Conservation (phyloP, 108 stramenopile genomes). For the Cyclotella cryptica region DNA sequence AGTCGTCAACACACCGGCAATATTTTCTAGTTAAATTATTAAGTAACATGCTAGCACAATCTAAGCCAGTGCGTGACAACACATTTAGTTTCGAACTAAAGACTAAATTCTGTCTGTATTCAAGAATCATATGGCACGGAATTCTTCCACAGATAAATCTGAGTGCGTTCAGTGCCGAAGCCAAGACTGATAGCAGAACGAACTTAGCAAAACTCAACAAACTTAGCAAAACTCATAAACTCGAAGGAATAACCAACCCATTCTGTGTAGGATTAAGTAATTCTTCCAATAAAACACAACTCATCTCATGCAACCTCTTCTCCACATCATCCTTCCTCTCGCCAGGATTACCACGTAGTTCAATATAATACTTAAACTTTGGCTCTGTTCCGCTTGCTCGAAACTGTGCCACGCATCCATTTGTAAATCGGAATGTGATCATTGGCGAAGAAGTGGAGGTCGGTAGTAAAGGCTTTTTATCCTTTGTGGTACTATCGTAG, state of each 20-base stretch:
- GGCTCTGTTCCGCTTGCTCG: slow-evolving; percentile 97
- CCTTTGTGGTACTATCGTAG: slow-evolving; percentile 84
- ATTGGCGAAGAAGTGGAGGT: slow-evolving; percentile 87
- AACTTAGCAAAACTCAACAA: neutral
- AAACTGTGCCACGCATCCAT: slow-evolving; percentile 95
- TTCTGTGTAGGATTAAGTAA: slow-evolving; percentile 79
- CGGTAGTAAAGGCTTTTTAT: slow-evolving; percentile 86
- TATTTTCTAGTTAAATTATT: too few relatives aligned
- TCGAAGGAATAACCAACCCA: slow-evolving; percentile 56
- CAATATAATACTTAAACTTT: slow-evolving; percentile 98
- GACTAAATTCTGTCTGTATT: too few relatives aligned
- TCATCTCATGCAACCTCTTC: slow-evolving; percentile 69
- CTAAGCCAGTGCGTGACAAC: too few relatives aligned
- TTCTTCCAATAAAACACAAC: slow-evolving; percentile 71
- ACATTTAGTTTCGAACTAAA: too few relatives aligned
- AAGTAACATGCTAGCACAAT: too few relatives aligned
- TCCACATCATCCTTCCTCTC: slow-evolving; percentile 68
- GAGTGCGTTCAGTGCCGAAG: too few relatives aligned
- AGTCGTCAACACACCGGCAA: too few relatives aligned
- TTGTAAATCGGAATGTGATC: slow-evolving; percentile 92
- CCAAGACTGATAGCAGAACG: too few relatives aligned
- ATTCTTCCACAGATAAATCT: too few relatives aligned
- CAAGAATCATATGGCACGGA: too few relatives aligned
- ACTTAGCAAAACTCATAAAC: slow-evolving; percentile 5
- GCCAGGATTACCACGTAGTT: slow-evolving; percentile 88